Evolutionary conservation across 305 asterid genomes (phyloP), one percentile per base, ranked within the genome.

Genomic region (Plantago rigida): DNA sequence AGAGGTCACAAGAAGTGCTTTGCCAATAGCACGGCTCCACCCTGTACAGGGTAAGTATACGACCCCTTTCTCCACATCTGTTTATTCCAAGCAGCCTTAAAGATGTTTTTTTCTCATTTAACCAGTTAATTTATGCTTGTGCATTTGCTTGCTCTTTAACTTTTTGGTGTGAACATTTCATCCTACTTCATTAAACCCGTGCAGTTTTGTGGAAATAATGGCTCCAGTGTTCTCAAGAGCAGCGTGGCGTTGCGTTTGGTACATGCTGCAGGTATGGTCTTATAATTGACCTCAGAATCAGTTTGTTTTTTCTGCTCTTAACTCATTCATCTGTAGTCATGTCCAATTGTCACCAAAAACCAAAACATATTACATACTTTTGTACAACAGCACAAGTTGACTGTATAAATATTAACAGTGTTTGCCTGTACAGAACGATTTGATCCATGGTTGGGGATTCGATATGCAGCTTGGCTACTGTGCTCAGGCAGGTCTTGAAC

Each of bases 371-470:
- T 5, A 49, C 54, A 14, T 3, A 8, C 3, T 26, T 11, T 11
- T 50, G 55, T 49, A 15, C 10, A 22, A 2, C 26, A 22, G 26
- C 1, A 22, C 26, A 17, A 49, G 8, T 24, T 13, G n/a, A 14
- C 53, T 10, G 4, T 49, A 49, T 14, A 3, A 51, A 59, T 66
- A 58, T 64, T 61, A 69, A 72, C 61, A 39, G 5, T 0, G 24
- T 19, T 52, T 12, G 11, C 54, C 36, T 53, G n/a, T 31, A 65
- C 80, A 88, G 96, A 92, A 88, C 8, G 98, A 92, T 69, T 70
- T 92, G 82, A 79, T 92, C 76, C 98, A 92, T 48, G 98, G 87
- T n/a, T 92, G 98, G 98, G 98, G 98, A 41, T 74, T 92, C 47
- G 98, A 92, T 69, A 81, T 60, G 84, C 77, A 80, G 81, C 96